Conservation (phyloP, 129 eudicot species). For the Calendula officinalis region DNA sequence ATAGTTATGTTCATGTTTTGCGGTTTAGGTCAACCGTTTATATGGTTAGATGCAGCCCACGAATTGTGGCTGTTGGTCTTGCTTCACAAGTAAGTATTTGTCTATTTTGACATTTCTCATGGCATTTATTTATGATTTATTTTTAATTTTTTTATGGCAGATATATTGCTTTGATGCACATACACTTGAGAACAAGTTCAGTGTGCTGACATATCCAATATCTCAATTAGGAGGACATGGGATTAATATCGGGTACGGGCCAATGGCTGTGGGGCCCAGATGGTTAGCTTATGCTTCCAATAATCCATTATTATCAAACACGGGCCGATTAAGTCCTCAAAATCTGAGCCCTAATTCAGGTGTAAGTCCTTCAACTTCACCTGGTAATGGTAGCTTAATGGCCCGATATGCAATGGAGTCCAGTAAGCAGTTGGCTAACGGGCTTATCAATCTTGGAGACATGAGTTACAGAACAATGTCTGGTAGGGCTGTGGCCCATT, state of each 20-base stretch:
- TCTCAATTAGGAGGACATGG: slow-evolving; percentile 76
- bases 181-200: slow-evolving; percentile 87
- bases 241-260: slow-evolving; percentile 84
- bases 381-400: slow-evolving; percentile 68
- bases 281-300: slow-evolving; percentile 98
- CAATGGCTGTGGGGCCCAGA: slow-evolving; percentile 93
- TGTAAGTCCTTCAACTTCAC: slow-evolving; percentile 95
- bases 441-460: slow-evolving; percentile 79
- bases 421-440: slow-evolving; percentile 81
- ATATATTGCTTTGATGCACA: slow-evolving; percentile 88
- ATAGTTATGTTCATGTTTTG: slow-evolving; percentile 78
- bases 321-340: slow-evolving; percentile 87
- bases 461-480: slow-evolving; percentile 75
- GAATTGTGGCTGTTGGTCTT: slow-evolving; percentile 93
- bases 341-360: slow-evolving; percentile 80
- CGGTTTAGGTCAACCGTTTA: slow-evolving; percentile 83
- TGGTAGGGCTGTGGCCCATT: slow-evolving; percentile 52
- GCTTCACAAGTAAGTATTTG: slow-evolving; percentile 70
- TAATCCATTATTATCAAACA: slow-evolving; percentile 63
- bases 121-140: not conserved
- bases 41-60: slow-evolving; percentile 96
- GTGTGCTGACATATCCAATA: slow-evolving; percentile 85
- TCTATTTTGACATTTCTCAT: slow-evolving; percentile 14
- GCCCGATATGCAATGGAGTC: slow-evolving; percentile 97
- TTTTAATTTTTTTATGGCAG: slow-evolving; percentile 49